Evolutionary conservation across 148 eudicot genomes (phyloP), one percentile per base, ranked within the genome.

Genomic region (Nepenthes gracilis): DNA sequence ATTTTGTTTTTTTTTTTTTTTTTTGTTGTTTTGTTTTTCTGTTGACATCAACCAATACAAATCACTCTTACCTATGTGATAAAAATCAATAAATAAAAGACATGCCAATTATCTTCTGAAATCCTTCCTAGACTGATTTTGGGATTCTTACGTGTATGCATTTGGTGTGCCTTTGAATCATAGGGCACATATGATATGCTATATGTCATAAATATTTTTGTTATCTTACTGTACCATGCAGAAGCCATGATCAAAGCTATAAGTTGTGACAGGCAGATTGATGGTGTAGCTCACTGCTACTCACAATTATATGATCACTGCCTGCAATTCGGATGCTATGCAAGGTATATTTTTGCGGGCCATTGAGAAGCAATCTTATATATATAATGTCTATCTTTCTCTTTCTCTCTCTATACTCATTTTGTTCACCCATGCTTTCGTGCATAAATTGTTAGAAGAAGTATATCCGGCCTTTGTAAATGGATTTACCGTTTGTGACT

Each of bases 251-350:
- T 76, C 47, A 70, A 61, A 64, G 53, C 64, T 51, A 78, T 84
- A 57, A 86, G 86, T 61, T 72, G 59, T 61, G 74, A 72, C 64
- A 71, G 61, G 38, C 69, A 72, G 38, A 54, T 37, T 49, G 64
- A 57, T 64, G 61, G 66, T 48, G 67, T 63, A 59, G 63, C 64
- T 73, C 60, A 38, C 52, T 60, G 77, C 65, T 81, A 54, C 72
- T 68, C 78, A 52, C 87, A 72, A 67, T 77, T 90, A 60, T 70
- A 68, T 61, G 60, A 50, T 69, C 96, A 91, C 50, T 91, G 85
- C 64, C 74, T 67, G 55, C 66, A 75, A 53, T 87, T 87, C 72
- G 93, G 96, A 62, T 51, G 14, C 23, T 83, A 83, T 78, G 76
- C 71, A 64, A 83, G 96, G 97, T 91, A 52, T 36, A 5, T 55